These are phyloP conservation scores for Chionographis japonica DNA, from an alignment of 106 monocot species.

Conservation along the genomic window DNA sequence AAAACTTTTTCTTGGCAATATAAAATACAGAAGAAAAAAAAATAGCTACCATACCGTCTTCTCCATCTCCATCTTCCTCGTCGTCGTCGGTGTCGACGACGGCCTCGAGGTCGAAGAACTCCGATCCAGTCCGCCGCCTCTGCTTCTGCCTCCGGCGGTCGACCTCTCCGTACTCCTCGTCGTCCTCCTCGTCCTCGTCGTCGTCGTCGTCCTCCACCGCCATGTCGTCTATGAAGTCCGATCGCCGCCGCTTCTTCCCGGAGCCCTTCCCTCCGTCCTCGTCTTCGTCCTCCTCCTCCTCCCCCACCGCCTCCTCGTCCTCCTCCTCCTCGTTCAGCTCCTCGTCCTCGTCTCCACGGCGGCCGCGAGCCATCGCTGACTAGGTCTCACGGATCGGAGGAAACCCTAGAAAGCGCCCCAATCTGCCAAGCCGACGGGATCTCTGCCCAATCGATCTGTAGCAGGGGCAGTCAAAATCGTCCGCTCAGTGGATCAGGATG, in stretches of 20 bases:
- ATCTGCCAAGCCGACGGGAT: no score
- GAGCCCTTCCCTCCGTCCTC: not conserved
- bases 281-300: slow-evolving; percentile 25
- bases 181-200: slow-evolving; percentile 8
- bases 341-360: no score
- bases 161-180: slow-evolving; percentile 70
- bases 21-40: not conserved
- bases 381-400: no score
- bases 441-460: no score
- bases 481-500: no score
- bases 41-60: slow-evolving; percentile 84
- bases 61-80: slow-evolving; percentile 82
- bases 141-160: slow-evolving; percentile 29
- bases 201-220: slow-evolving; percentile 70
- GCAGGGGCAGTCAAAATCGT: no score
- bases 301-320: slow-evolving; percentile 32
- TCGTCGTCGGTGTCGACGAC: slow-evolving; percentile 64
- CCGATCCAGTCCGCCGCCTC: slow-evolving; percentile 31
- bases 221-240: slow-evolving; percentile 74
- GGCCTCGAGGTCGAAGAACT: slow-evolving; percentile 80
- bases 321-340: slow-evolving; percentile 31
- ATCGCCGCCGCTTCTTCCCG: slow-evolving; percentile 42
- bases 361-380: no score
- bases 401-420: no score
- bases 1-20: not conserved